These are phyloP conservation scores for Saccharata proteae DNA, from an alignment of 2,329 filamentous ascomycete genomes.

Conservation along the genomic window DNA sequence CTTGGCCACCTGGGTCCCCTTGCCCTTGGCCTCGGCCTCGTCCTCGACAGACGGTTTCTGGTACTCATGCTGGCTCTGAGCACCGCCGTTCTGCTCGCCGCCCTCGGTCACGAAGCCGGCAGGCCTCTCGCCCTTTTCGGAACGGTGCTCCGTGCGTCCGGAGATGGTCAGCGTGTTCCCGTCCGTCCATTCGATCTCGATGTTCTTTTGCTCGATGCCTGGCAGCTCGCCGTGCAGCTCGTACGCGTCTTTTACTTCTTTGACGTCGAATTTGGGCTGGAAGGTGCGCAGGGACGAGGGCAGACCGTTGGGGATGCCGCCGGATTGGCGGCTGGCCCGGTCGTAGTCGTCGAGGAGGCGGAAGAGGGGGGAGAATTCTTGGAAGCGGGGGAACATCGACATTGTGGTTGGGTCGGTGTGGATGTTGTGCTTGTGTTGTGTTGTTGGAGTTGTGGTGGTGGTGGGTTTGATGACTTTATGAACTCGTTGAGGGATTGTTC, in stretches of 20 bases:
- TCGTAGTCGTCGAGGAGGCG: constrained; percentile 37
- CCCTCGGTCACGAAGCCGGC: constrained; percentile 37
- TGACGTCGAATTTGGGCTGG: constrained; percentile 67
- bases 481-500: constrained; percentile 20
- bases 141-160: constrained; percentile 54
- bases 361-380: constrained; percentile 33
- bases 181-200: constrained; percentile 70
- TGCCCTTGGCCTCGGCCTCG: constrained; percentile 21
- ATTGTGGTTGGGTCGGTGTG: constrained; percentile 19
- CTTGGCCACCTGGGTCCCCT: constrained; percentile 17
- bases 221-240: constrained; percentile 73
- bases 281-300: constrained; percentile 40
- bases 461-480: constrained; percentile 18
- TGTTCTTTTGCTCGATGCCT: constrained; percentile 59
- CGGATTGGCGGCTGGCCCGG: constrained; percentile 17
- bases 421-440: constrained; percentile 12
- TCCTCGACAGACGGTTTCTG: constrained; percentile 54
- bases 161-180: constrained; percentile 59
- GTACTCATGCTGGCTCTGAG: constrained; percentile 13
- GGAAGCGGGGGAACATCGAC: constrained; percentile 31
- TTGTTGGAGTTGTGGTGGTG: constrained; percentile 4
- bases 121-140: constrained; percentile 43
- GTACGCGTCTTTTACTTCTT: constrained; percentile 55
- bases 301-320: constrained; percentile 15
- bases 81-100: constrained; percentile 24